Conservation (phyloP, 2,329 filamentous ascomycete genomes). For the Pyricularia sp. region DNA sequence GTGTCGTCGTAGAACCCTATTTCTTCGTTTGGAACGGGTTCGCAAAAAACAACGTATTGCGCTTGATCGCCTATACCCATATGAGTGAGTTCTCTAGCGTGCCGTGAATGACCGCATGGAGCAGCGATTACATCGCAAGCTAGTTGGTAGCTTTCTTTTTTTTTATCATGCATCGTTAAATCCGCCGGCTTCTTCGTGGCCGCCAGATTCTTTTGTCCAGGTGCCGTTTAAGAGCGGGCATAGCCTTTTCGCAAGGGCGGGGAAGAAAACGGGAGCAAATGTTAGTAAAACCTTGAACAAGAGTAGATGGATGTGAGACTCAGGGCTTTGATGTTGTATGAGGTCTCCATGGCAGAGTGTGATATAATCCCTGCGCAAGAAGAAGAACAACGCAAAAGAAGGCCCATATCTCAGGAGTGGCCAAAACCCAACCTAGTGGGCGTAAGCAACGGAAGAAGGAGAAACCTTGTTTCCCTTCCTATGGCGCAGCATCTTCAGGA, state of each 20-base stretch:
- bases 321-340: too few species aligned
- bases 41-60: not conserved
- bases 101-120: not conserved
- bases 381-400: not conserved
- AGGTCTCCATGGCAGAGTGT: not conserved
- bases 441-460: not conserved
- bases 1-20: not conserved
- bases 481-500: not conserved
- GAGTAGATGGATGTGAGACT: constrained; percentile 5
- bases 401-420: not conserved
- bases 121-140: not conserved
- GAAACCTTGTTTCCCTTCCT: not conserved
- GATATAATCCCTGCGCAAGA: not conserved
- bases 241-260: constrained; percentile 34
- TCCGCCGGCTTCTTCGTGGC: constrained; percentile 3
- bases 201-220: constrained; percentile 28
- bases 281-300: constrained; percentile 14
- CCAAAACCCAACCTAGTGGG: not conserved
- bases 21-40: not conserved
- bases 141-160: not conserved
- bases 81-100: not conserved
- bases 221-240: constrained; percentile 79
- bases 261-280: constrained; percentile 6
- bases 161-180: constrained; percentile 1
- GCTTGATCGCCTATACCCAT: not conserved